Conservation (phyloP, 345 rosid genomes). For the Syzygium aqueum region DNA sequence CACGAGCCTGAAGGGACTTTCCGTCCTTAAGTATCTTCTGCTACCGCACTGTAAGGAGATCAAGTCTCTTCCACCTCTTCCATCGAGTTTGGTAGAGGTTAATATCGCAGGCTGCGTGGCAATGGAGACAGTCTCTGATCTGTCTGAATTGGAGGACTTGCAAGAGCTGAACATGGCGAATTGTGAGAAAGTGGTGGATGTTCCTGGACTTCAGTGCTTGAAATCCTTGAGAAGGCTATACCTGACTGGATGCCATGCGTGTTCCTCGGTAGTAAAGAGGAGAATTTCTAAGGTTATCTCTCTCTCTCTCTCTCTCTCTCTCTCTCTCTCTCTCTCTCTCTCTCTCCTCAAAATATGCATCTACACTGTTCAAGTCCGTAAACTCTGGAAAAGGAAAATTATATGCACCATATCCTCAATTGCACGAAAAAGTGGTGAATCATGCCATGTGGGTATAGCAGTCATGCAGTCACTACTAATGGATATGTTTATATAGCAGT, state of each 20-base stretch:
- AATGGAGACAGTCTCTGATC: slow-evolving; percentile 21
- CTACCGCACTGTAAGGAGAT: slow-evolving; percentile 30
- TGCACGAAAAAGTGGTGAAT: no score
- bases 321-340: background rate
- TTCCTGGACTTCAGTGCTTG: slow-evolving; percentile 38
- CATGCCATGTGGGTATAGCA: no score
- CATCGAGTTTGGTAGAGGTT: slow-evolving; percentile 27
- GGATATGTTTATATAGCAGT: background rate
- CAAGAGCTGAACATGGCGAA: slow-evolving; percentile 20
- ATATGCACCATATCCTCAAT: background rate
- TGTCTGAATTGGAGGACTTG: slow-evolving; percentile 24
- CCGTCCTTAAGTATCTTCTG: slow-evolving; percentile 23
- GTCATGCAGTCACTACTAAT: no score
- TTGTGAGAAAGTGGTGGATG: slow-evolving; percentile 31
- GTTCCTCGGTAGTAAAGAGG: slow-evolving; percentile 21
- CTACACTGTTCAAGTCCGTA: background rate
- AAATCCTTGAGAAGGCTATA: slow-evolving; percentile 25
- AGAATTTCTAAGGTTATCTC: slow-evolving; percentile 37
- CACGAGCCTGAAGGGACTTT: slow-evolving; percentile 32
- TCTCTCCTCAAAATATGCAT: background rate
- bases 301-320: background rate
- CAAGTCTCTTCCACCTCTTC: slow-evolving; percentile 41
- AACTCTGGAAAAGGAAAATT: background rate
- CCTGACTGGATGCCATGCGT: slow-evolving; percentile 25
- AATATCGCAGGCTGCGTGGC: slow-evolving; percentile 24